Evolutionary conservation across 805 yeast species (phyloP).

Genomic region (Yarrowia keelungensis): DNA sequence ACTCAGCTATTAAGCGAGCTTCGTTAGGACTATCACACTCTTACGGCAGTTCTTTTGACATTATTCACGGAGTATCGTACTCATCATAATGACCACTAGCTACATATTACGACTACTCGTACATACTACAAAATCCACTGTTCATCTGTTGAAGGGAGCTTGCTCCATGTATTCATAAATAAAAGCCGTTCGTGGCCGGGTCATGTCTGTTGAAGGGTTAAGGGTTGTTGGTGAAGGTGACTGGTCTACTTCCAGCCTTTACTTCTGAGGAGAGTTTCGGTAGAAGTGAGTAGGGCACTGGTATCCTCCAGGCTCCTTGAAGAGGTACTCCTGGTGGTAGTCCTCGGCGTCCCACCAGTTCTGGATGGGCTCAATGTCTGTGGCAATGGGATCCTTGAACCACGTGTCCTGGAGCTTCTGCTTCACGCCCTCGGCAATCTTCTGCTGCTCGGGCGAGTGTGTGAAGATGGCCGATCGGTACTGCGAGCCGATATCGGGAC

Average conservation of each 20-base stretch:
- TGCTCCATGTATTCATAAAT: constrained; percentile 27
- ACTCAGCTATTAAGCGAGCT: too few species aligned
- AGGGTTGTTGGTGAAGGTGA: not conserved
- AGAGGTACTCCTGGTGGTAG: constrained; percentile 85
- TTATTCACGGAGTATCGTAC: too few species aligned
- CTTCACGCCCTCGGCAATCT: constrained; percentile 55
- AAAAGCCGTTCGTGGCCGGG: constrained; percentile 14
- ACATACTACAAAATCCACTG: too few species aligned
- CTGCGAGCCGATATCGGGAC: constrained; percentile 88
- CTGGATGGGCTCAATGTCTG: constrained; percentile 70
- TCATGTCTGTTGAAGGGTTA: constrained; percentile 16
- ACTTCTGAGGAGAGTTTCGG: constrained; percentile 60
- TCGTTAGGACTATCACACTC: too few species aligned
- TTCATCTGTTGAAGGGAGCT: constrained; percentile 10
- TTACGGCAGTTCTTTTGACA: too few species aligned
- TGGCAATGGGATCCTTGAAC: constrained; percentile 74
- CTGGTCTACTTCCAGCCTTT: not conserved
- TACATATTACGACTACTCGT: too few species aligned
- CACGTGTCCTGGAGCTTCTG: constrained; percentile 71
- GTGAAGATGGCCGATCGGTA: constrained; percentile 84
- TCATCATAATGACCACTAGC: too few species aligned
- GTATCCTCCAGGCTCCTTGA: constrained; percentile 83
- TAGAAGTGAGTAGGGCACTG: constrained; percentile 89
- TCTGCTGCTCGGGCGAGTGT: constrained; percentile 59
- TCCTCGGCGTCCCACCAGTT: constrained; percentile 94